Base-by-base conservation (phyloP, 306 rosid genomes). In the Pyrus betulifolia region DNA sequence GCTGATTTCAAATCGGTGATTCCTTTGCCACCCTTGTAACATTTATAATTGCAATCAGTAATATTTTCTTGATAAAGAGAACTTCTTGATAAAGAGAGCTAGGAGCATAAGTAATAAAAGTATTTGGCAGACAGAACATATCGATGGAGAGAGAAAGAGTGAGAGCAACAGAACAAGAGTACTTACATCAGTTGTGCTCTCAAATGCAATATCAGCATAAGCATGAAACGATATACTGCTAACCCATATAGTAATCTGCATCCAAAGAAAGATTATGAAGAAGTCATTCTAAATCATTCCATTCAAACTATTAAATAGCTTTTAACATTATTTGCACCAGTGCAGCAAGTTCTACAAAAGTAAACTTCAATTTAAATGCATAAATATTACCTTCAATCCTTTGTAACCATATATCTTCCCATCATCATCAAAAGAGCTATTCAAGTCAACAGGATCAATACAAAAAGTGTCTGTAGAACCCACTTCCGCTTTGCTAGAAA, bases 351-450 rank as follows among this genome's bases (percentile, higher is more conserved):
- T 18, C 18, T 18, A 49, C 23, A 13, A 17, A 60, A 17, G 38
- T 49, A 71, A 70, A 74, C 76, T 12, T 27, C 30, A 60, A 73
- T 19, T 28, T 23, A 25, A 42, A 64, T 28, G 54, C 25, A 72
- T 55, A 23, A 19, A 49, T 11, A 19, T 45, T 64, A 96, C 99
- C 99, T 92, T 84, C 87, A 92, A 75, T n/a, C 85, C 98, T 77
- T 87, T 87, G 77, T 89, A 92, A 75, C 99, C 99, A 86, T 87
- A 90, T 73, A 95, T 85, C 76, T 87, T 92, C 61, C 93, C 99
- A 27, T 91, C 92, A 31, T 91, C 92, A 12, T 82, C 91, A 75
- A 92, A 87, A 79, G 84, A 84, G 78, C 83, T 64, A 81, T 85
- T 87, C 91, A 91, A 87, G 82, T 92, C 99, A 57, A 84, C 88